These are phyloP conservation scores for Neopestalotiopsis sp. DNA, from an alignment of 2,329 filamentous ascomycete genomes.

Conservation along the genomic window DNA sequence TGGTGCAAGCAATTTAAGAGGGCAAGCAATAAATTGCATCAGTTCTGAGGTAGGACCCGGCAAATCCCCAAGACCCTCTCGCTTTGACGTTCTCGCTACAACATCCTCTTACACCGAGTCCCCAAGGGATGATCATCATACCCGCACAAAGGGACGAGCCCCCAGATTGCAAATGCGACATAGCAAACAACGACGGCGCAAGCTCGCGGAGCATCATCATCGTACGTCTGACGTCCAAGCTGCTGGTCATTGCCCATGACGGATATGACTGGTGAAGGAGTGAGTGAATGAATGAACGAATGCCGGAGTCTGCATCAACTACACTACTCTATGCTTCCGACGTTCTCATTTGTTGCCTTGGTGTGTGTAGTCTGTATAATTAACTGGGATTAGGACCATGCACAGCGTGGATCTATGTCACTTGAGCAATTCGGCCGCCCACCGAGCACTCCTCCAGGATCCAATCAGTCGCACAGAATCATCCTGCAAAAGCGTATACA, in stretches of 20 bases:
- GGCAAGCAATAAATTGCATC: background rate
- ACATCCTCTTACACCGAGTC: background rate
- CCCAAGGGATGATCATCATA: background rate
- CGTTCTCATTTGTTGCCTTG: background rate
- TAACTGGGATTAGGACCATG: background rate
- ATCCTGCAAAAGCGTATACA: background rate
- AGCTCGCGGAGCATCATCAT: too few species aligned
- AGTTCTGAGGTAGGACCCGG: background rate
- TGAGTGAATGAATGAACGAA: too few species aligned
- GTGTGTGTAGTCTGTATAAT: background rate
- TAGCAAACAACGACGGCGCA: too few species aligned
- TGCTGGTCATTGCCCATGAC: too few species aligned
- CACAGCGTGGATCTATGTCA: background rate
- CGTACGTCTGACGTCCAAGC: too few species aligned
- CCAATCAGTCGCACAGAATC: constrained; percentile 8
- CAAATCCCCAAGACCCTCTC: background rate
- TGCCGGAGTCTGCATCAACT: background rate
- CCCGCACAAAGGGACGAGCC: background rate
- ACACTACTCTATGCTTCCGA: background rate
- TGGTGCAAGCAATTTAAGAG: too few species aligned
- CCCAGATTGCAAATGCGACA: too few species aligned
- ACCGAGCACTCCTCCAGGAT: constrained; percentile 11
- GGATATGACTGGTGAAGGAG: too few species aligned
- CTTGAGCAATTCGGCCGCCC: constrained; percentile 3
- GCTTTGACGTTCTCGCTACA: background rate